Evolutionary conservation across 495 filamentous ascomycete genomes (phyloP).

Genomic region (Cercophora newfieldiana): DNA sequence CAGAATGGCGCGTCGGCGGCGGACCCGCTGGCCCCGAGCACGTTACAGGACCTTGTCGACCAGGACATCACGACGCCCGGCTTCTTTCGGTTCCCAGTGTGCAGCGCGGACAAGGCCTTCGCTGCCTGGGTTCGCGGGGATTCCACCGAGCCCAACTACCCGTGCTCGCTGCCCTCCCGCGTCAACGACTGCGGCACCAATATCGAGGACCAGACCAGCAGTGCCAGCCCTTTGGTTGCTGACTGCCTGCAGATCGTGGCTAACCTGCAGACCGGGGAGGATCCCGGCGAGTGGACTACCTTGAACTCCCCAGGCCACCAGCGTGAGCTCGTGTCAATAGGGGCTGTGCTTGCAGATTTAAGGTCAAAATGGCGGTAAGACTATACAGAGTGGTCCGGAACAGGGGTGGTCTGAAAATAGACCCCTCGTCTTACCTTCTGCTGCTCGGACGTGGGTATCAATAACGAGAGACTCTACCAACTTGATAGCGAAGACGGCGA

Average conservation of each 20-base stretch:
- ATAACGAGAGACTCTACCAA: too few species aligned
- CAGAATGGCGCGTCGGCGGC: slow-evolving; percentile 27
- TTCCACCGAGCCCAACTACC: slow-evolving; percentile 24
- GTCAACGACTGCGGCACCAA: slow-evolving; percentile 26
- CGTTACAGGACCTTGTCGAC: slow-evolving; percentile 6
- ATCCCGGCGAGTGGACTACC: neutral
- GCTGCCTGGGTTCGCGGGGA: slow-evolving; percentile 21
- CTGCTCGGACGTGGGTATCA: too few species aligned
- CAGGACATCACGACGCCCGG: slow-evolving; percentile 32
- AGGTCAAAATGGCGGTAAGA: too few species aligned
- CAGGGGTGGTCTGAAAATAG: too few species aligned
- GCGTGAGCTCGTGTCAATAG: neutral
- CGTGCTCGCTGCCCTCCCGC: slow-evolving; percentile 30
- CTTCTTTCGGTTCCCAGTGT: slow-evolving; percentile 37
- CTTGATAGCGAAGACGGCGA: too few species aligned
- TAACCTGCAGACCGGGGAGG: slow-evolving; percentile 32
- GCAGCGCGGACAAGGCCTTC: slow-evolving; percentile 29
- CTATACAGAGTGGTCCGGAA: too few species aligned
- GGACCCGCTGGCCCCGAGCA: slow-evolving; percentile 18
- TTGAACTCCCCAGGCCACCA: neutral
- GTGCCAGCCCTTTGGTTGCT: slow-evolving; percentile 28
- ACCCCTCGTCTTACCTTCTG: too few species aligned
- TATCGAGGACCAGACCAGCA: slow-evolving; percentile 32
- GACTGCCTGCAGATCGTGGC: slow-evolving; percentile 36
- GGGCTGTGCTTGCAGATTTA: too few species aligned